These are phyloP conservation scores for Geum urbanum DNA, from an alignment of 306 rosid genomes.

Conservation along the genomic window DNA sequence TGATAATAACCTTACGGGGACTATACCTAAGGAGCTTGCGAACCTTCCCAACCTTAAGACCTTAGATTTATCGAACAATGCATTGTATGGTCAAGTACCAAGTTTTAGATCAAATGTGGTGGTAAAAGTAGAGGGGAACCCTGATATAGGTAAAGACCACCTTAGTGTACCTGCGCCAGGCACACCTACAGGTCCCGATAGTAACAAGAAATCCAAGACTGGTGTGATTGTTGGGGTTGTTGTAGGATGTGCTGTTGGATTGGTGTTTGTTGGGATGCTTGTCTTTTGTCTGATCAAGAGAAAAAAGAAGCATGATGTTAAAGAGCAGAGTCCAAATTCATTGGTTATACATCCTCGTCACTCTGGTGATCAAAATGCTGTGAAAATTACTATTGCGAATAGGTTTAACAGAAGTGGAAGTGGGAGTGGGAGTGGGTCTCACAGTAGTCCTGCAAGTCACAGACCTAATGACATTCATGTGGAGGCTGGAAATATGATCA, in stretches of 20 bases:
- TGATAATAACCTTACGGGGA: slow-evolving; percentile 46
- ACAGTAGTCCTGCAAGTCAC: slow-evolving; percentile 27
- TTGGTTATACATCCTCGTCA: slow-evolving; percentile 37
- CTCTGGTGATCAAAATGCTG: slow-evolving; percentile 37
- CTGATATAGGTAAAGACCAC: slow-evolving; percentile 52
- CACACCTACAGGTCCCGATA: neutral
- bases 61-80: slow-evolving; percentile 59
- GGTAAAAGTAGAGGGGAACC: slow-evolving; percentile 46
- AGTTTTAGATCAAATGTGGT: slow-evolving; percentile 31
- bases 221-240: slow-evolving; percentile 31
- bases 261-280: slow-evolving; percentile 28
- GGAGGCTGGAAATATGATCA: slow-evolving; percentile 59
- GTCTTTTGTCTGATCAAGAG: slow-evolving; percentile 23
- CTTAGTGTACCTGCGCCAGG: slow-evolving; percentile 14
- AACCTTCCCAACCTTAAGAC: slow-evolving; percentile 37
- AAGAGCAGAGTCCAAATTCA: slow-evolving; percentile 26
- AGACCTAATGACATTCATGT: slow-evolving; percentile 39
- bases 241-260: slow-evolving; percentile 29
- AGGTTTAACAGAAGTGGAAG: slow-evolving; percentile 23
- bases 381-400: slow-evolving; percentile 35
- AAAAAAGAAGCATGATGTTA: slow-evolving; percentile 22
- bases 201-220: slow-evolving; percentile 15
- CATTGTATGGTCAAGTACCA: slow-evolving; percentile 54
- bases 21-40: slow-evolving; percentile 58
- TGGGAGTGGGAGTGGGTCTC: slow-evolving; percentile 18